Base-by-base conservation (phyloP, 2,329 filamentous ascomycete species). In the Neofusicoccum sp. region DNA sequence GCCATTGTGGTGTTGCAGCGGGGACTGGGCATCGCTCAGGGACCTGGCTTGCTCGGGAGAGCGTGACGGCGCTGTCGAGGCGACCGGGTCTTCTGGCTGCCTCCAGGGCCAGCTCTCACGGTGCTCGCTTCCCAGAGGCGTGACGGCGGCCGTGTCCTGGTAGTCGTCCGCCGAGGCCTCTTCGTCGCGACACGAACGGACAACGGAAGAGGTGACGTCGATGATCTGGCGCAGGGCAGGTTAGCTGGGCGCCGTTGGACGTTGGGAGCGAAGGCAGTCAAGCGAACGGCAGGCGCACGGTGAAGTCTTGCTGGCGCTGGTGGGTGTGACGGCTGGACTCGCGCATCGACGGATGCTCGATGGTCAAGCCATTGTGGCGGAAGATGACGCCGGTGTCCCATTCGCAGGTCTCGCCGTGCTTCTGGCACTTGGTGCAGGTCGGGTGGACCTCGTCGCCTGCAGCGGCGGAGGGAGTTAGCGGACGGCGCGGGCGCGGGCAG, bases 371-470 rank as follows among this genome's bases (percentile, higher is more conserved):
- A 58, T 60, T 64, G 54, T 53, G 63, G 45, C 65, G 65, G 59
- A 67, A 67, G 30, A 63, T 64, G 40, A 67, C 60, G 36, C 65
- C 60, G 16, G 62, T 61, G 28, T 61, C 63, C 65, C 65, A 67
- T 53, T 65, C 20, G 20, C 65, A 66, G 14, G 45, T 49, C 38
- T 67, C 65, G 43, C 58, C 47, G 20, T 62, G 63, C 28, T 60
- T 62, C 20, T 54, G 60, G 59, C 66, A 68, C 20, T 63, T 63
- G 6, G 60, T 59, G 36, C 66, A 68, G 6, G 49, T 47, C 8
- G 66, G 66, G 33, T 68, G 67, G 4, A 33, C 38, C 49, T 67
- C 66, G 26, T 68, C 65, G 31, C 58, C 58, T 61, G 24, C 3
- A n/a, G 1, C 11, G n/a, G 9, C 4, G 26, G 14, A 16, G 8